Evolutionary conservation across 139 green algal species (phyloP).

Genomic region (Auxenochlorella pyrenoidosa): DNA sequence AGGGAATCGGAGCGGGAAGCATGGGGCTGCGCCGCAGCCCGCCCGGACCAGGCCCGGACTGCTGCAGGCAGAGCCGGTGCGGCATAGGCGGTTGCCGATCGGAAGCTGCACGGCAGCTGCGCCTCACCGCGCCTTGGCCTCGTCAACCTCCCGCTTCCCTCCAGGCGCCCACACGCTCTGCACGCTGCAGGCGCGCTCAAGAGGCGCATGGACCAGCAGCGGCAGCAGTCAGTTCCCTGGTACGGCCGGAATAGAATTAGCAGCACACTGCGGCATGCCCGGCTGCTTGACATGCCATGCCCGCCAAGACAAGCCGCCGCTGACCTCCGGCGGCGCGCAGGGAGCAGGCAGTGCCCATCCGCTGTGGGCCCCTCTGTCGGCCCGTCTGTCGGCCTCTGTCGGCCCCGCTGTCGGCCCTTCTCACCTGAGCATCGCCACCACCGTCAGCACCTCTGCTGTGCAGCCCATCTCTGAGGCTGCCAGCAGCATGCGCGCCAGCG

Average conservation of each 20-base stretch:
- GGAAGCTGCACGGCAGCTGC: not conserved
- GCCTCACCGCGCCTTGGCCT: constrained; percentile 71
- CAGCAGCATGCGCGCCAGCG: constrained; percentile 92
- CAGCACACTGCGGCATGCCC: too few species aligned
- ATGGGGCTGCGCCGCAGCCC: too few species aligned
- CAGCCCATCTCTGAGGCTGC: constrained; percentile 75
- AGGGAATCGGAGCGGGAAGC: too few species aligned
- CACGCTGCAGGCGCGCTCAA: constrained; percentile 60
- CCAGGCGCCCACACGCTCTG: constrained; percentile 83
- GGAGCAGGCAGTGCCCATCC: not conserved
- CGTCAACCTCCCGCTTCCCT: constrained; percentile 89
- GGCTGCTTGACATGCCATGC: too few species aligned
- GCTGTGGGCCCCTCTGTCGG: not conserved
- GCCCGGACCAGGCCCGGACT: too few species aligned
- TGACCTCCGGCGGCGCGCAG: not conserved
- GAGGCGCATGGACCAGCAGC: too few species aligned
- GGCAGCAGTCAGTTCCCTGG: too few species aligned
- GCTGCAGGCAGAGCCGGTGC: too few species aligned
- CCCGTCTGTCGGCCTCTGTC: too few species aligned
- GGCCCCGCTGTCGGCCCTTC: not conserved
- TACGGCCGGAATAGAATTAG: too few species aligned
- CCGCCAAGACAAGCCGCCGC: not conserved
- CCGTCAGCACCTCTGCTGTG: constrained; percentile 83
- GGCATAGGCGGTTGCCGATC: too few species aligned
- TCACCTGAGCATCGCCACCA: constrained; percentile 87